Evolutionary conservation across 2,329 filamentous ascomycete genomes (phyloP), one percentile per base, ranked within the genome.

Genomic region (Metarhizium sp.): DNA sequence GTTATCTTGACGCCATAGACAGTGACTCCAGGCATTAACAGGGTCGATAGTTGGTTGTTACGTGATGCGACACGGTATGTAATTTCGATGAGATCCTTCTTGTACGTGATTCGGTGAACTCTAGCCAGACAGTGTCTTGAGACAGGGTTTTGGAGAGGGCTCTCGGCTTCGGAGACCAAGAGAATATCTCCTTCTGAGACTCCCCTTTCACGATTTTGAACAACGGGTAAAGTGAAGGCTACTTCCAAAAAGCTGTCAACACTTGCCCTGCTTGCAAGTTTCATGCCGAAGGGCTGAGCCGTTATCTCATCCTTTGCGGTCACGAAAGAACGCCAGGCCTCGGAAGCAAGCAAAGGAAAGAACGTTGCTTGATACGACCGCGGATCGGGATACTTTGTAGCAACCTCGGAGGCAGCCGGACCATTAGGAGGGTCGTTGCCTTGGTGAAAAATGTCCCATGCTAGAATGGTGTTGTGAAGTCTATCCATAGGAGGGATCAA

Each of bases 231-330:
- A 2, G 84, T 84, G 51, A 89, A 95, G 61, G 88, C 92, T 58
- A 97, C 84, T 73, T 99, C 94, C 59, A 96, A 80, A 64, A 95
- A 97, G 52, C 87, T 87, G 71, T 99, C 94, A 11, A 99, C 91
- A 50, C 86, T 94, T 65, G 94, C 85, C 58, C 94, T 87, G 64
- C 88, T 95, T 51, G 88, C 81, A 53, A 99, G 82, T 66, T 92
- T 95, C 69, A 97, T 84, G 58, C 91, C 90, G 65, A 96, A 95
- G 0, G 89, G 77, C 66, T 87, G 90, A 60, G 85, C 84, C 20
- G 81, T 88, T 50, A 86, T 83, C 69, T 99, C 94, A 64, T 96
- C 90, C 67, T 92, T 92, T 20, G 89, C 82, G 51, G 90, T 92
- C 52, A 95, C 86, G 67, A 99, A 94, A 4, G 89, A 88, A 66